phyloP scores from a whole-genome alignment of 2,329 filamentous ascomycete genomes.

The Harringtonia aguacate region DNA sequence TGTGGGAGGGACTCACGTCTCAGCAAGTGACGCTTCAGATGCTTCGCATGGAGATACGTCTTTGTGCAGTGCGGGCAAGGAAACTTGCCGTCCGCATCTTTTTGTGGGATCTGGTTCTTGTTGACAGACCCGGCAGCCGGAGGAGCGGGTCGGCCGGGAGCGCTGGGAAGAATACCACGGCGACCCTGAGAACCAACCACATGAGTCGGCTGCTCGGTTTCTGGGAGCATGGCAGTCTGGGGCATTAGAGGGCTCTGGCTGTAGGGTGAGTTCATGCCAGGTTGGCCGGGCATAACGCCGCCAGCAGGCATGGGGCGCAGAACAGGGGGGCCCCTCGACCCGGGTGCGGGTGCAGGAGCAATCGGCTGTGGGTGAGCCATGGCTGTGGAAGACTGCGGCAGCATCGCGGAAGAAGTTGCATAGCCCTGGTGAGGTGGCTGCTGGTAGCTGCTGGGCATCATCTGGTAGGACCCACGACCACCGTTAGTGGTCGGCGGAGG shows the following conservation, averaged over 20 bases:
- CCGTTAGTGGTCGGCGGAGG: slow-evolving; percentile 33
- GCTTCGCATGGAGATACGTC: slow-evolving; percentile 95
- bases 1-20: slow-evolving; percentile 71
- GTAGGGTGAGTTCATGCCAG: slow-evolving; percentile 49
- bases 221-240: slow-evolving; percentile 43
- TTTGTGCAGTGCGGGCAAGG: slow-evolving; percentile 97
- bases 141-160: slow-evolving; percentile 73
- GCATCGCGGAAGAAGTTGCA: slow-evolving; percentile 45
- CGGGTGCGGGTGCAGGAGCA: slow-evolving; percentile 55
- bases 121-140: slow-evolving; percentile 57
- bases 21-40: slow-evolving; percentile 90
- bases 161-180: slow-evolving; percentile 82
- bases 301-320: slow-evolving; percentile 62
- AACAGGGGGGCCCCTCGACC: slow-evolving; percentile 43
- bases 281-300: slow-evolving; percentile 50
- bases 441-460: slow-evolving; percentile 41
- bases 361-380: slow-evolving; percentile 66
- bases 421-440: slow-evolving; percentile 44
- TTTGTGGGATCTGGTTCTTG: slow-evolving; percentile 81
- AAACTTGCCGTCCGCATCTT: slow-evolving; percentile 96
- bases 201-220: slow-evolving; percentile 64
- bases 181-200: slow-evolving; percentile 92
- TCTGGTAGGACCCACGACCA: slow-evolving; percentile 40
- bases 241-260: slow-evolving; percentile 45
- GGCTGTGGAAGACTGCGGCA: slow-evolving; percentile 55